These are phyloP conservation scores for Fusarium chlamydosporum DNA, from an alignment of 2,329 filamentous ascomycete genomes.

Conservation along the genomic window DNA sequence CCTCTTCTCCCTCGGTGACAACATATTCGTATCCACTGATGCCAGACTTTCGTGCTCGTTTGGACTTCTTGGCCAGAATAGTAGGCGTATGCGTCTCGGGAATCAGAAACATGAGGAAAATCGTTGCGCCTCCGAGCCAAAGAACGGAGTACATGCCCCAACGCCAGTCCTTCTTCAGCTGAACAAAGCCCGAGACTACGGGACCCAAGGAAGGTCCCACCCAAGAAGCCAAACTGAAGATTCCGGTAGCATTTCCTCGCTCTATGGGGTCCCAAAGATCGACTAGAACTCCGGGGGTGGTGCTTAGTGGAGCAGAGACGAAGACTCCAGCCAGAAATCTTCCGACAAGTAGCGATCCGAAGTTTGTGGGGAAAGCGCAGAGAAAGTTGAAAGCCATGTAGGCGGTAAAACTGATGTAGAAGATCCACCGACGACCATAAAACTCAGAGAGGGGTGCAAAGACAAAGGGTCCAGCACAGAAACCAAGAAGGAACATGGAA, in stretches of 20 bases:
- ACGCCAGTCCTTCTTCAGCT: conserved; percentile 68
- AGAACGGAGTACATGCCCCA: conserved; percentile 67
- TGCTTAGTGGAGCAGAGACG: conserved; percentile 64
- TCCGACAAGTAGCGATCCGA: conserved; percentile 66
- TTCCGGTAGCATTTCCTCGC: conserved; percentile 67
- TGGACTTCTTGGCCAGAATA: conserved; percentile 68
- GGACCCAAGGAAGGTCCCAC: conserved; percentile 68
- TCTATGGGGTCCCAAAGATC: conserved; percentile 67
- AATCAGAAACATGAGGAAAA: conserved; percentile 67
- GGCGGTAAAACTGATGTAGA: conserved; percentile 63
- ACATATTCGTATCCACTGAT: conserved; percentile 67
- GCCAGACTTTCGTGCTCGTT: conserved; percentile 63
- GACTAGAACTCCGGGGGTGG: conserved; percentile 66
- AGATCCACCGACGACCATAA: conserved; percentile 68
- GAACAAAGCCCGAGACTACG: conserved; percentile 68
- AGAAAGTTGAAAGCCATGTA: conserved; percentile 67
- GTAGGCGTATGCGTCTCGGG: conserved; percentile 69
- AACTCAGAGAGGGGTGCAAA: conserved; percentile 72
- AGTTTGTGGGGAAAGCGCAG: conserved; percentile 69
- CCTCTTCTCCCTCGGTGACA: conserved; percentile 63
- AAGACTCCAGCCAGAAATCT: conserved; percentile 70
- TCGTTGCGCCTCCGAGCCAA: conserved; percentile 58
- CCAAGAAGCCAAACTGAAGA: conserved; percentile 68
- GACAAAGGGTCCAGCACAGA: conserved; percentile 70
- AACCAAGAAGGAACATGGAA: conserved; percentile 68